Base-by-base conservation (phyloP, 106 monocot genomes). In the Chionographis japonica region DNA sequence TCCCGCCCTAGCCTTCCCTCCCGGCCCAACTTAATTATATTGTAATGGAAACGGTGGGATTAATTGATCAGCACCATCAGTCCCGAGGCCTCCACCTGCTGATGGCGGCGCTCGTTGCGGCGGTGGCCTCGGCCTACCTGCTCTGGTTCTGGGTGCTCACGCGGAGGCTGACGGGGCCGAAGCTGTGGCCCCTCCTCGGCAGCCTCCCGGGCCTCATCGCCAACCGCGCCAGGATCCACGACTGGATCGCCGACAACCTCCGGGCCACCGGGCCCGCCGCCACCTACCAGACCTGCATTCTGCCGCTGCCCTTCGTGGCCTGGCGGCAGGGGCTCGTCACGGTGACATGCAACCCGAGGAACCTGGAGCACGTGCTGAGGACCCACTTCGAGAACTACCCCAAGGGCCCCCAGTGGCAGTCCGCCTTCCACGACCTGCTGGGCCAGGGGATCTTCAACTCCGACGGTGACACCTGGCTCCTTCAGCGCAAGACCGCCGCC, bases 361-460 rank as follows among this genome's bases (percentile, higher is more conserved):
- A 94, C 70, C 79, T 94, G 14, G 94, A 94, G 80, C 84, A 94
- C 70, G 71, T 94, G 19, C 87, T 94, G 56, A 81, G 84, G 60
- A 75, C 82, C 3, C 77, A 82, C 40, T 94, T 94, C 61, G 90
- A 94, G 10, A 94, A 94, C 78, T 94, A 87, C 74, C 94, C 94
- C 2, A 94, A 94, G 68, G 94, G 94, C 11, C 94, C 94, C 20
- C 67, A 79, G 56, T 83, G 77, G 84, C 89, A 90, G 72, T 65
- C 86, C 9, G 87, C 84, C 43, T 94, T 94, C 78, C 90, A 87
- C 68, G 94, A 94, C 70, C 75, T 94, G 11, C 71, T 94, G 13
- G 94, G 94, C 14, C 75, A 75, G 40, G 94, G 94, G 53, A 93
- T 93, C 80, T 93, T 93, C 83, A 93, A 93, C 89, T 79, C 79